Evolutionary conservation across 495 filamentous ascomycete genomes (phyloP).

Genomic region (Aspergillus steynii): DNA sequence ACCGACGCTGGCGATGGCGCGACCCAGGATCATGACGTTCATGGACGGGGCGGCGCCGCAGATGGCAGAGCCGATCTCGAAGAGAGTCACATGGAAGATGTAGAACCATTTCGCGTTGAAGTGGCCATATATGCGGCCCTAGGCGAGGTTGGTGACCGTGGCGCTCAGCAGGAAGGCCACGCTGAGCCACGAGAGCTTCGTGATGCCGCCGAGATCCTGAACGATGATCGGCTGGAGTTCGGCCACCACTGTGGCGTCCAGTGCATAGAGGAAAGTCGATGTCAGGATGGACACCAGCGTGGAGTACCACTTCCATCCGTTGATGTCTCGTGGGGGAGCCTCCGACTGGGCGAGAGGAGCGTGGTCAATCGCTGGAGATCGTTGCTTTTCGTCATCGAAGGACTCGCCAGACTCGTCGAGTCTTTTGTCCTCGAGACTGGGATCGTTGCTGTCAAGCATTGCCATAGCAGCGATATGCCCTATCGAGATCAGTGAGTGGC

Average conservation of each 20-base stretch:
- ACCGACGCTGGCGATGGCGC: constrained; percentile 43
- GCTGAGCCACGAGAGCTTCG: constrained; percentile 28
- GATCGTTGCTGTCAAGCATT: no score
- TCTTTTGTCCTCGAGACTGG: no score
- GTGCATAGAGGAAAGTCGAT: constrained; percentile 52
- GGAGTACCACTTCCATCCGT: constrained; percentile 40
- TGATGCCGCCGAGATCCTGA: constrained; percentile 4
- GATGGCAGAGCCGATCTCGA: constrained; percentile 52
- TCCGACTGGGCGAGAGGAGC: no score
- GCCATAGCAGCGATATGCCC: no score
- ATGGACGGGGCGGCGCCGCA: constrained; percentile 56
- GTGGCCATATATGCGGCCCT: constrained; percentile 47
- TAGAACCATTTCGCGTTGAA: constrained; percentile 59
- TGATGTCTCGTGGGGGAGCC: constrained; percentile 6
- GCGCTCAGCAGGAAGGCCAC: constrained; percentile 54
- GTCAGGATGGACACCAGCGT: constrained; percentile 42
- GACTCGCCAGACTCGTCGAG: no score
- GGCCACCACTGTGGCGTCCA: constrained; percentile 59
- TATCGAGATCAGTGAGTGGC: no score
- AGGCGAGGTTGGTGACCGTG: constrained; percentile 44
- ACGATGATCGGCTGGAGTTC: constrained; percentile 10
- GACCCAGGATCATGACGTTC: constrained; percentile 54
- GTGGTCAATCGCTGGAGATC: no score
- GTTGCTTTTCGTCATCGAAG: no score
- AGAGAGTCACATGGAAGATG: constrained; percentile 47